These are phyloP conservation scores for Platanthera guangdongensis DNA, from an alignment of 106 monocot genomes.

Conservation along the genomic window DNA sequence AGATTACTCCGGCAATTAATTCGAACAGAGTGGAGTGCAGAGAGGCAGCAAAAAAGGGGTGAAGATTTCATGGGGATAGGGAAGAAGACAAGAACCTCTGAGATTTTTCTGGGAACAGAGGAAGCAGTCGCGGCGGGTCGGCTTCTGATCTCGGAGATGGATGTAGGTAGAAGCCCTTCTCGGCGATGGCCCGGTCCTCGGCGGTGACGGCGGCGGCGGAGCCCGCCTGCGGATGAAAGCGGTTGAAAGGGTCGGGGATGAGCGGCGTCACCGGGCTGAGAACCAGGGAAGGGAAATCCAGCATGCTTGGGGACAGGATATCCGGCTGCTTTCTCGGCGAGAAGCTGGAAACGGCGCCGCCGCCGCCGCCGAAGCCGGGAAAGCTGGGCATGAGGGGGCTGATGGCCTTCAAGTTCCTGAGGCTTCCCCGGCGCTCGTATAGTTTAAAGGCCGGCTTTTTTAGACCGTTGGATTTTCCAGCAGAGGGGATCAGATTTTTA, in stretches of 20 bases:
- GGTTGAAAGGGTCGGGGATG: conserved; percentile 50
- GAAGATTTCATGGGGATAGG: background rate
- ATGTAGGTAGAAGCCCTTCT: conserved; percentile 80
- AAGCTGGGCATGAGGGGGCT: conserved; percentile 41
- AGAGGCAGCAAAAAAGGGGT: conserved; percentile 1
- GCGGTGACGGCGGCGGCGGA: conserved; percentile 10
- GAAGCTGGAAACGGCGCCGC: conserved; percentile 5
- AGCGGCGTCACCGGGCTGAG: conserved; percentile 87
- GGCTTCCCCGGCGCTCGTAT: conserved; percentile 82
- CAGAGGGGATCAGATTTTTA: conserved; percentile 10
- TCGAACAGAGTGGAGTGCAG: background rate
- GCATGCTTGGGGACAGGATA: conserved; percentile 68
- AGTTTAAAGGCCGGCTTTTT: conserved; percentile 91
- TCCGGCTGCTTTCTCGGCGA: conserved; percentile 43
- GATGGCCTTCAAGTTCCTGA: conserved; percentile 64
- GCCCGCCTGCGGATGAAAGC: conserved; percentile 23
- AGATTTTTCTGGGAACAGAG: conserved; percentile 68
- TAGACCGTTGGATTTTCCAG: conserved; percentile 21
- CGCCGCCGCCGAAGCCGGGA: background rate
- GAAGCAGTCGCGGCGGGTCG: conserved; percentile 71
- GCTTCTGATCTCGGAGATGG: conserved; percentile 55
- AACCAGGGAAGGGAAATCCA: conserved; percentile 63
- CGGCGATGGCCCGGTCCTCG: conserved; percentile 66
- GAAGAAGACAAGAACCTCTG: conserved; percentile 24
- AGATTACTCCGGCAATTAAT: conserved; percentile 9